Evolutionary conservation across 768 basidiomycete genomes (phyloP), one percentile per base, ranked within the genome.

Genomic region (Agrocybe pediades): DNA sequence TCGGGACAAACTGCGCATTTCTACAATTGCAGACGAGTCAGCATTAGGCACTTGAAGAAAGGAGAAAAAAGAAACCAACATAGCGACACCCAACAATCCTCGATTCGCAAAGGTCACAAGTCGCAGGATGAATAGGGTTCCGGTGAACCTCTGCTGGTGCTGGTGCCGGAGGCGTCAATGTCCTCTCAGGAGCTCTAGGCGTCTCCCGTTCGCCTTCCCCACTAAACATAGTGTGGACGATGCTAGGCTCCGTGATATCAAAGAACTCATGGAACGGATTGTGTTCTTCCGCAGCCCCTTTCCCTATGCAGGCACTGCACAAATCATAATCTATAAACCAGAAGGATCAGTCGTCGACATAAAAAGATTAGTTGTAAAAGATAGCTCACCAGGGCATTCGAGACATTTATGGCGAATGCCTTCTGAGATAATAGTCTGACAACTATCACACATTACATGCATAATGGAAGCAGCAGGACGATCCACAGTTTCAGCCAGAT

Each of bases 1-100:
- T 95, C 90, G n/a, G 91, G 90, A 69, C 91, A 94, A 52, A 73
- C 65, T 8, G 85, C 53, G 62, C 90, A 92, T 86, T 92, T 92
- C 88, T 91, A 27, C 2, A 23, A 24, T 21, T 30, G n/a, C 17
- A 46, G 9, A 52, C 57, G 15, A 45, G 41, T 42, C 4, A 36
- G n/a, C 20, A 33, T 20, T 13, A 36, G 33, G 25, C 5, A 19
- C 27, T 43, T 20, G 23, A 23, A 54, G 41, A 23, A 44, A 15
- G 24, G 47, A 26, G 7, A 45, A 48, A 16, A 59, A 9, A 46
- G 33, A 40, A 9, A 52, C 88, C 70, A 63, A 92, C 89, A 73
- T 83, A 94, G 41, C 93, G 84, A 41, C 76, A 73, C 2, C 92
- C 93, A 23, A 68, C 59, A 59, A 95, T 89, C 2, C 74, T 67